Conservation (phyloP, 2,329 filamentous ascomycete genomes). For the Myriosclerotinia scirpicola region DNA sequence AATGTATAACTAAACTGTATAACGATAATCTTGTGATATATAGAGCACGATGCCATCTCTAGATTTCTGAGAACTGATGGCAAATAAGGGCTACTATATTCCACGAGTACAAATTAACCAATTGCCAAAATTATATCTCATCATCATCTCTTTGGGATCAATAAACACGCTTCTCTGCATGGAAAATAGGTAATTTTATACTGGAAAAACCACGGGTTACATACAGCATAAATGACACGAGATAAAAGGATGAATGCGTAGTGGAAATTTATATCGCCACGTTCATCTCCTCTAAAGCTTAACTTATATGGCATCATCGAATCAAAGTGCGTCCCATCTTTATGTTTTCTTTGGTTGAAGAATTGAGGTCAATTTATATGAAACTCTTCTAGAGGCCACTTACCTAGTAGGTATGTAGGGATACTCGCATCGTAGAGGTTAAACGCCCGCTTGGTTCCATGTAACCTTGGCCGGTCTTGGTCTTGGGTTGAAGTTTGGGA, state of each 20-base stretch:
- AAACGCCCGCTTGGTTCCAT: conserved; percentile 1
- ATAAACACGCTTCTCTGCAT: neutral
- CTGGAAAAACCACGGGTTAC: neutral
- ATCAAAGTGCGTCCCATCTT: neutral
- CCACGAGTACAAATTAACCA: neutral
- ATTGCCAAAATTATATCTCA: neutral
- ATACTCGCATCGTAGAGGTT: conserved; percentile 8
- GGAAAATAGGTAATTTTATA: neutral
- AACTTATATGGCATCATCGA: neutral
- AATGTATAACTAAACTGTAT: neutral
- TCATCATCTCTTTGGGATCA: neutral
- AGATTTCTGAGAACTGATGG: conserved; percentile 9
- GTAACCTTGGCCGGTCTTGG: neutral
- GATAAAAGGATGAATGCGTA: conserved; percentile 9
- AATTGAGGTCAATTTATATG: neutral
- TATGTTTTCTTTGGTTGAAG: neutral
- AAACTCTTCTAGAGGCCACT: conserved; percentile 8
- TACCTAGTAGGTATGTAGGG: neutral
- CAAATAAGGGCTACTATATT: neutral
- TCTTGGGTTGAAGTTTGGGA: conserved; percentile 3
- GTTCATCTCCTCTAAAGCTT: neutral
- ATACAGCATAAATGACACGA: conserved; percentile 13
- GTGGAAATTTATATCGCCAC: conserved; percentile 8
- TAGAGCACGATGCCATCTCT: conserved; percentile 1
- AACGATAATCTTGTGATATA: conserved; percentile 8